These are phyloP conservation scores for Erysimum cheiri DNA, from an alignment of 441 rosid genomes.

Conservation along the genomic window DNA sequence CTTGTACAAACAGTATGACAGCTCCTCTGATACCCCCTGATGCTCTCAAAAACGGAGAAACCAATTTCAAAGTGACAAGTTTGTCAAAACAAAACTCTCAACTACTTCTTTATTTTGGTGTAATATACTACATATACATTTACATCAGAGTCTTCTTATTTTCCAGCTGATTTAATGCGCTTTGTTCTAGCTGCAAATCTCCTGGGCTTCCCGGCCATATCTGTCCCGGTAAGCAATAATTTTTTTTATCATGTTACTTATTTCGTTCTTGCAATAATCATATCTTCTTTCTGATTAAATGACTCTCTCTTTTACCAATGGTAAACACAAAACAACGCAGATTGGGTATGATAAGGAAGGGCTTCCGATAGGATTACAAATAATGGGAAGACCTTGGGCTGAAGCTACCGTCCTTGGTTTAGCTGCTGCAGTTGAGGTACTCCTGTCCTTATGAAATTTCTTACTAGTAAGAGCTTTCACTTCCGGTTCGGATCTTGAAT, in stretches of 20 bases:
- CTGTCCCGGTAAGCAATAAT: constrained; percentile 69
- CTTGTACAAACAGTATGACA: constrained; percentile 70
- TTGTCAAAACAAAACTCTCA: constrained; percentile 26
- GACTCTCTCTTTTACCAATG: constrained; percentile 6
- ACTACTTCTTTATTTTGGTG: neutral
- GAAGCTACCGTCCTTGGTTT: constrained; percentile 78
- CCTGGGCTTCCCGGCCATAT: constrained; percentile 84
- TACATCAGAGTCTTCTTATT: constrained; percentile 4
- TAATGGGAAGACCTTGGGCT: constrained; percentile 84
- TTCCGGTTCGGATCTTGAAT: neutral
- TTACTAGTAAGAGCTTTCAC: constrained; percentile 21
- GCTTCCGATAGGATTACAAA: constrained; percentile 85
- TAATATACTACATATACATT: neutral
- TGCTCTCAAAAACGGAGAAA: constrained; percentile 81
- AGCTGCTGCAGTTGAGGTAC: constrained; percentile 80
- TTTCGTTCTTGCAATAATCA: constrained; percentile 8
- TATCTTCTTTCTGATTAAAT: neutral
- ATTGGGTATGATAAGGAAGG: constrained; percentile 89
- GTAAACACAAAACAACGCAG: constrained; percentile 43
- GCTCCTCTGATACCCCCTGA: constrained; percentile 80
- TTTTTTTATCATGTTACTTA: neutral
- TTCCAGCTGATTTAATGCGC: constrained; percentile 76
- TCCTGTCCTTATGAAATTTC: neutral
- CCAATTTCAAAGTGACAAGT: constrained; percentile 77
- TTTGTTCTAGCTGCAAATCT: constrained; percentile 71